Conservation (phyloP, 345 rosid species). For the Jatropha curcas region DNA sequence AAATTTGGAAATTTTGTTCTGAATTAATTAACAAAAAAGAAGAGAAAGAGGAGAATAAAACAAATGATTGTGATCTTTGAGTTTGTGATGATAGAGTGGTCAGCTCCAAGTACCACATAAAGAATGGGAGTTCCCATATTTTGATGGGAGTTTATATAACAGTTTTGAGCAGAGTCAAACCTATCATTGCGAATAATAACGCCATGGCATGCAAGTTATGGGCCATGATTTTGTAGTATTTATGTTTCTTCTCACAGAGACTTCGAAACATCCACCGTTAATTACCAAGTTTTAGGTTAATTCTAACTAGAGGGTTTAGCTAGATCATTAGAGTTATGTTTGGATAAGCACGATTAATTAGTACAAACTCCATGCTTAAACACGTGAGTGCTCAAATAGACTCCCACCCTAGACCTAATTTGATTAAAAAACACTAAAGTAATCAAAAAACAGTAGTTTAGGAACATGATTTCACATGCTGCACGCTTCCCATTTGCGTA, state of each 20-base stretch:
- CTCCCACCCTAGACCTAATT: background rate
- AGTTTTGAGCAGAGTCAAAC: background rate
- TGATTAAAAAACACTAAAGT: slow-evolving; percentile 8
- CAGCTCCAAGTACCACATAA: background rate
- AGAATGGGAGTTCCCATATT: too few relatives aligned
- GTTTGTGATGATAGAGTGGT: background rate
- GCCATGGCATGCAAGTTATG: background rate
- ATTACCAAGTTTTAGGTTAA: too few relatives aligned
- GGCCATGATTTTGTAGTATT: background rate
- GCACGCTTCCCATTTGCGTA: slow-evolving; percentile 36
- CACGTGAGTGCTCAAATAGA: slow-evolving; percentile 15
- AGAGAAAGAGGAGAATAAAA: too few relatives aligned
- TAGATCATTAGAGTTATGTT: too few relatives aligned
- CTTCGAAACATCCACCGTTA: background rate
- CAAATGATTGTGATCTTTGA: background rate
- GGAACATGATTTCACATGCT: slow-evolving; percentile 46
- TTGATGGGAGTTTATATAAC: too few relatives aligned
- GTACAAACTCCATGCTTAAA: slow-evolving; percentile 4
- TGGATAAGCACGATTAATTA: background rate
- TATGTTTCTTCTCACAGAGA: background rate
- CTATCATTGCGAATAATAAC: background rate
- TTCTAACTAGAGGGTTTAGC: too few relatives aligned
- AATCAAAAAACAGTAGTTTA: background rate
- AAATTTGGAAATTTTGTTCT: too few relatives aligned
- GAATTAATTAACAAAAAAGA: background rate